Percentiles rank a stretch among this genome's conserved stretches.
phyloP scores from a whole-genome alignment of 495 filamentous ascomycete genomes.

The Trichodelitschia bisporula region DNA sequence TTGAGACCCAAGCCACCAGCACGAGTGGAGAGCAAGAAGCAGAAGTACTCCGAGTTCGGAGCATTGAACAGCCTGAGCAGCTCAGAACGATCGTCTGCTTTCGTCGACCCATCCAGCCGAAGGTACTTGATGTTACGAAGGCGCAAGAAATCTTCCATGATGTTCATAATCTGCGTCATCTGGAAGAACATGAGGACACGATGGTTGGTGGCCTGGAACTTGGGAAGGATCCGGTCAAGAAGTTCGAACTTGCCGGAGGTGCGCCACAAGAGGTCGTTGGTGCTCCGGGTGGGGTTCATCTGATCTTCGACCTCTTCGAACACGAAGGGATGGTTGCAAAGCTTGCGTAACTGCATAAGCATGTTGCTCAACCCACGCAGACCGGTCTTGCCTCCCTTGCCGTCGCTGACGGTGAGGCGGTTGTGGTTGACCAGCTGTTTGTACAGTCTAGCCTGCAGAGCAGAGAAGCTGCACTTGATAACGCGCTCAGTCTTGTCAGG shows the following conservation, averaged over 20 bases:
- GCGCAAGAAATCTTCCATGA: slow-evolving; percentile 96
- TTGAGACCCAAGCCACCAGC: slow-evolving; percentile 95
- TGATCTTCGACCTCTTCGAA: slow-evolving; percentile 95
- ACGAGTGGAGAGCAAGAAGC: slow-evolving; percentile 95
- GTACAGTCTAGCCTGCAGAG: slow-evolving; percentile 78
- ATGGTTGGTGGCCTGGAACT: slow-evolving; percentile 73
- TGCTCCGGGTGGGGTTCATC: slow-evolving; percentile 71
- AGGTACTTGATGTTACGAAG: slow-evolving; percentile 61
- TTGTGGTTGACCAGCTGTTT: slow-evolving; percentile 91
- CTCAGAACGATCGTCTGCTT: slow-evolving; percentile 88
- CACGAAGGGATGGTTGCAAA: slow-evolving; percentile 97
- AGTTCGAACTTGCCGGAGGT: slow-evolving; percentile 95
- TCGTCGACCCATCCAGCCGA: slow-evolving; percentile 85
- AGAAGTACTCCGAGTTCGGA: slow-evolving; percentile 76
- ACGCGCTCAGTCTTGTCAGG: slow-evolving; percentile 98
- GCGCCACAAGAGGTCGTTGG: slow-evolving; percentile 86
- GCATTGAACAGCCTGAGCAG: slow-evolving; percentile 75
- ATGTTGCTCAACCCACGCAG: slow-evolving; percentile 95
- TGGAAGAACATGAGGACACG: slow-evolving; percentile 99
- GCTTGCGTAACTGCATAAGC: slow-evolving; percentile 97
- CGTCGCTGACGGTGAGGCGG: slow-evolving; percentile 79
- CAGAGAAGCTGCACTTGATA: slow-evolving; percentile 95
- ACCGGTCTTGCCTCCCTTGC: slow-evolving; percentile 84
- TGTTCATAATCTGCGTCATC: slow-evolving; percentile 99
- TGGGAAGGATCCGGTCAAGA: slow-evolving; percentile 74